Conservation (phyloP, 2,329 filamentous ascomycete genomes). For the Phyllosticta citrichinensis region DNA sequence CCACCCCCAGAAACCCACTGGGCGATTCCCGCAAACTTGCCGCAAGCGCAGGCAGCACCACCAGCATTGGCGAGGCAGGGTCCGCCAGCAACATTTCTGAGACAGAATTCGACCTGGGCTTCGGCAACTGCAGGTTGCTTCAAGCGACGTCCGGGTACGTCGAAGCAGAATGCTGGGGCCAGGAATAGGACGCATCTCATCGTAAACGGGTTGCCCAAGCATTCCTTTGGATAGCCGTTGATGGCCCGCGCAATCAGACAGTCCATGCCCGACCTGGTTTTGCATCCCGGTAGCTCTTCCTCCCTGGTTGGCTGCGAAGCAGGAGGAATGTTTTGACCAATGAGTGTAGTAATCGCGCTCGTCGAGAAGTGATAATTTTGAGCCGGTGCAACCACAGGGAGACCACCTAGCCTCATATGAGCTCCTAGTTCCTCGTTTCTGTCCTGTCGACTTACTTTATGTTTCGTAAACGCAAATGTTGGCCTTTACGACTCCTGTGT, state of each 20-base stretch:
- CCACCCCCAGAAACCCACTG: not conserved
- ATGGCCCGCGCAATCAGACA: not conserved
- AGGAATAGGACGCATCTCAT: not conserved
- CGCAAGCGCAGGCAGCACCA: not conserved
- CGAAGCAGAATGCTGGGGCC: not conserved
- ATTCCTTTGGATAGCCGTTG: not conserved
- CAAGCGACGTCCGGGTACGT: not conserved
- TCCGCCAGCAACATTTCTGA: not conserved
- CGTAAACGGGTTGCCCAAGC: not conserved
- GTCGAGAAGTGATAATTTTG: not conserved
- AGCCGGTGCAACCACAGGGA: not conserved
- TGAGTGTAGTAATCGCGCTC: not conserved
- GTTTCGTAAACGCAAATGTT: not conserved
- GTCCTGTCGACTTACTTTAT: not conserved
- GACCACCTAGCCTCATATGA: not conserved
- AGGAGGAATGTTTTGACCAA: not conserved
- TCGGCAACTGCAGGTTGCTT: not conserved
- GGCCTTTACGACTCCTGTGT: not conserved
- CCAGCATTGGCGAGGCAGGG: not conserved
- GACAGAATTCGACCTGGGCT: not conserved
- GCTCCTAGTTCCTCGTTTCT: not conserved
- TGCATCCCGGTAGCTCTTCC: not conserved
- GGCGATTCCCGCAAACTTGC: not conserved
- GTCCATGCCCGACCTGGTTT: not conserved
- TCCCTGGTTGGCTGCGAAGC: not conserved